phyloP scores from a whole-genome alignment of 2,329 filamentous ascomycete species.

The Conoideocrella luteorostrata region DNA sequence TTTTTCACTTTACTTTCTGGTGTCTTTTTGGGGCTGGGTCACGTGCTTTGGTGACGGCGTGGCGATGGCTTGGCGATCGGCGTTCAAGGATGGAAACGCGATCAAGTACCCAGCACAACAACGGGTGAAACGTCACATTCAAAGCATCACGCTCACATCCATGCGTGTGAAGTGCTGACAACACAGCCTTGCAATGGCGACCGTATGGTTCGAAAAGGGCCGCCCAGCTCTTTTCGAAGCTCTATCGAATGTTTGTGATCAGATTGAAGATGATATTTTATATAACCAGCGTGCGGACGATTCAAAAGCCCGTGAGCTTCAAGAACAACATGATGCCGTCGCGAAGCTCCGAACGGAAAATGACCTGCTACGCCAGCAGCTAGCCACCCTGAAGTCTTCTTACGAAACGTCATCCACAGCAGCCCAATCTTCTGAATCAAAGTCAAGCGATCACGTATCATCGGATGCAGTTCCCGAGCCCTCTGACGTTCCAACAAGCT shows the following conservation, averaged over 20 bases:
- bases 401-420: neutral
- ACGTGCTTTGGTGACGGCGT: neutral
- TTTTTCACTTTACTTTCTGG: too few species aligned
- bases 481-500: neutral
- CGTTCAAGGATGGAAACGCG: too few species aligned
- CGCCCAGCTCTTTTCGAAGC: slow-evolving; percentile 34
- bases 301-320: neutral
- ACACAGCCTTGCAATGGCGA: slow-evolving; percentile 25
- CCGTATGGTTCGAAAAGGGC: slow-evolving; percentile 30
- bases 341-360: slow-evolving; percentile 37
- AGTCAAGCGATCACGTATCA: neutral
- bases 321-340: slow-evolving; percentile 16
- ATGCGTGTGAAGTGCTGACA: neutral
- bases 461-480: neutral
- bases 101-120: too few species aligned
- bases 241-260: slow-evolving; percentile 31
- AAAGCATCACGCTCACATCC: neutral
- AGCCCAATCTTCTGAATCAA: neutral
- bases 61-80: too few species aligned
- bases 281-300: neutral
- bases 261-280: slow-evolving; percentile 20
- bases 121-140: slow-evolving; percentile 1
- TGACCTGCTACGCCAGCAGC: slow-evolving; percentile 29
- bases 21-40: neutral
- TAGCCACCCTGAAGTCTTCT: slow-evolving; percentile 14